These are phyloP conservation scores for Pseudocohnilembus persalinus DNA, from an alignment of 169 alveolate genomes.

Conservation along the genomic window DNA sequence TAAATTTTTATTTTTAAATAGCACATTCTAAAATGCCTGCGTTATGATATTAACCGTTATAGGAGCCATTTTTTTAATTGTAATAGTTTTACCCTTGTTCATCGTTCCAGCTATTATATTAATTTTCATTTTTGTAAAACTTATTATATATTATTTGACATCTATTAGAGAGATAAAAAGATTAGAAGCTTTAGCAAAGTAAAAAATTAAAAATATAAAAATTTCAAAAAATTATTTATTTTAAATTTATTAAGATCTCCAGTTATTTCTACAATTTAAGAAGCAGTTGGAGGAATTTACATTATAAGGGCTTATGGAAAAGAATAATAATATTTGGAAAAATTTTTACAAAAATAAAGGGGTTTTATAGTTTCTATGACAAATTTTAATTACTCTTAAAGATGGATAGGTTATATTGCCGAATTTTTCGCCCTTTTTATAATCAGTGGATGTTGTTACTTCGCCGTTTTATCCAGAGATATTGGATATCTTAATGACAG, in stretches of 20 bases:
- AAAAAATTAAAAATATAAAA: no score
- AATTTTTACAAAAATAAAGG: conserved; percentile 23
- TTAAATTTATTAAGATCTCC: conserved; percentile 9
- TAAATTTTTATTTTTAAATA: background rate
- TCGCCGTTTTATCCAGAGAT: conserved; percentile 44
- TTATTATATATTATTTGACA: background rate
- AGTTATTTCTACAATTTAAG: conserved; percentile 27
- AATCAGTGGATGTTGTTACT: conserved; percentile 40
- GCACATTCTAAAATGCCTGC: background rate
- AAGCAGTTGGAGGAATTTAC: conserved; percentile 57
- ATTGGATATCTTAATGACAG: conserved; percentile 28
- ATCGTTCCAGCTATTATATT: background rate
- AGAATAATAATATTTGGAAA: conserved; percentile 35
- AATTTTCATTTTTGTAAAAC: no score
- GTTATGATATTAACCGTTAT: background rate
- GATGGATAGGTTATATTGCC: conserved; percentile 65
- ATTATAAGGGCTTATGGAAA: conserved; percentile 59
- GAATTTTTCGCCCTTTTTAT: conserved; percentile 48
- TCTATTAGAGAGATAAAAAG: conserved; percentile 20
- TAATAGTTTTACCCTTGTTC: conserved; percentile 5
- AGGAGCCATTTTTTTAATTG: conserved; percentile 1
- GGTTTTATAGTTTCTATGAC: conserved; percentile 46
- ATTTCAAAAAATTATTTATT: no score
- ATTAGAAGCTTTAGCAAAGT: conserved; percentile 9
- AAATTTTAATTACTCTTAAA: conserved; percentile 35